A percentile compares a stretch with the other conserved stretches of the same genome.
These are phyloP conservation scores for Fusarium bulbicola DNA, from an alignment of 2,329 filamentous ascomycete species.

Conservation along the genomic window DNA sequence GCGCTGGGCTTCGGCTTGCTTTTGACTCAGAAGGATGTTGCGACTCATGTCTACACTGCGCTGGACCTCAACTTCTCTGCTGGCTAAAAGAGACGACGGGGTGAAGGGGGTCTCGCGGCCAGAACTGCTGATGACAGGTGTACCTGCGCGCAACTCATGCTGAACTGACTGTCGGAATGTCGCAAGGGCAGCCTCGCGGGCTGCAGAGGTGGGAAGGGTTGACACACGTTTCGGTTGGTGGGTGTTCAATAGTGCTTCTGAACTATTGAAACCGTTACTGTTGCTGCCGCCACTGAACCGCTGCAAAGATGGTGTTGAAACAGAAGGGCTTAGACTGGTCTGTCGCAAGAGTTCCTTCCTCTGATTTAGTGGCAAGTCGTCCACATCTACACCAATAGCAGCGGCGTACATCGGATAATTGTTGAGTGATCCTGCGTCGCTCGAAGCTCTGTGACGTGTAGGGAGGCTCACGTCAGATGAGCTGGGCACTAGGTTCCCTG, in stretches of 20 bases:
- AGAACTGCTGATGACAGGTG: conserved; percentile 45
- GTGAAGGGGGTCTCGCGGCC: conserved; percentile 53
- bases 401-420: conserved; percentile 48
- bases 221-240: conserved; percentile 63
- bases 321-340: conserved; percentile 51
- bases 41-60: conserved; percentile 64
- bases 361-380: conserved; percentile 77
- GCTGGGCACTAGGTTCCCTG: conserved; percentile 49
- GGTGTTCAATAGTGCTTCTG: conserved; percentile 57
- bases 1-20: conserved; percentile 68
- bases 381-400: conserved; percentile 57
- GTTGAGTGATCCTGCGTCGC: conserved; percentile 55
- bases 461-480: conserved; percentile 42
- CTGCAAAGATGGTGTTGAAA: conserved; percentile 38
- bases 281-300: conserved; percentile 42
- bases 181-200: conserved; percentile 68
- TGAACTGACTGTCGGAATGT: conserved; percentile 73
- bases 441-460: conserved; percentile 44
- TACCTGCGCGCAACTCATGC: conserved; percentile 63
- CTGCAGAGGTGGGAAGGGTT: conserved; percentile 52
- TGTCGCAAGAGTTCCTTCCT: conserved; percentile 70
- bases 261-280: conserved; percentile 42
- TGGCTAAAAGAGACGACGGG: conserved; percentile 45
- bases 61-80: conserved; percentile 54
- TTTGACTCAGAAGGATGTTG: conserved; percentile 66